Evolutionary conservation across 768 basidiomycete species (phyloP).

Genomic region (Fomitopsis pulvina): DNA sequence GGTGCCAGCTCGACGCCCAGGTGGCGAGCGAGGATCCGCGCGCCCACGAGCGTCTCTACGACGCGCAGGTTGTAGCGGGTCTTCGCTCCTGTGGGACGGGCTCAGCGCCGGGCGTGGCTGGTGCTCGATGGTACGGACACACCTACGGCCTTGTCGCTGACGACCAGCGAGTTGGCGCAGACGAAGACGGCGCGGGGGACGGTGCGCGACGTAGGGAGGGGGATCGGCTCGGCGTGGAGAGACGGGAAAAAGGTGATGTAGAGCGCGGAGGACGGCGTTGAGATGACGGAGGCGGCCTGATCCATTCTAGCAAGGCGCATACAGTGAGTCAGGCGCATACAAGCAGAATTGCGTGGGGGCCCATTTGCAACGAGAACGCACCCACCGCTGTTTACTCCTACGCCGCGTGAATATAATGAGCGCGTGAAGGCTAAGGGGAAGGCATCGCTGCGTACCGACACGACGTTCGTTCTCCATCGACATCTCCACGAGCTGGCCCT

Average conservation of each 20-base stretch:
- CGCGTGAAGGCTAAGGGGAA: too few species aligned
- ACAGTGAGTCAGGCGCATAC: too few species aligned
- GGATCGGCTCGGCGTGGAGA: slow-evolving; percentile 59
- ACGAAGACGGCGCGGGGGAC: slow-evolving; percentile 51
- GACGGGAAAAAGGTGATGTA: slow-evolving; percentile 79
- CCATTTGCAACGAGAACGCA: slow-evolving; percentile 27
- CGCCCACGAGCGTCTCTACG: slow-evolving; percentile 82
- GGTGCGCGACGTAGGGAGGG: slow-evolving; percentile 42
- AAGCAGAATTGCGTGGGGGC: too few species aligned
- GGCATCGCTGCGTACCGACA: slow-evolving; percentile 38
- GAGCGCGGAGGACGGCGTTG: slow-evolving; percentile 59
- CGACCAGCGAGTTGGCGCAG: slow-evolving; percentile 78
- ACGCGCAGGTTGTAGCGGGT: slow-evolving; percentile 84
- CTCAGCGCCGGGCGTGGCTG: not conserved
- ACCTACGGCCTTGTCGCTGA: slow-evolving; percentile 64
- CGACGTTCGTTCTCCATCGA: slow-evolving; percentile 81
- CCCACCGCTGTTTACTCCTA: slow-evolving; percentile 68
- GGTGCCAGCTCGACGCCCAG: slow-evolving; percentile 39
- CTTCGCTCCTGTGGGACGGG: slow-evolving; percentile 49
- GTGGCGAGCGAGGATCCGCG: slow-evolving; percentile 59
- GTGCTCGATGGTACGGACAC: not conserved
- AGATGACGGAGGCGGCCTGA: slow-evolving; percentile 85
- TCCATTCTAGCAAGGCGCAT: slow-evolving; percentile 89
- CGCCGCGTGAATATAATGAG: not conserved
- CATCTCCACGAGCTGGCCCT: slow-evolving; percentile 71